Base-by-base conservation (phyloP, 371 early-diverging fungal genomes). In the Mortierella sp. region DNA sequence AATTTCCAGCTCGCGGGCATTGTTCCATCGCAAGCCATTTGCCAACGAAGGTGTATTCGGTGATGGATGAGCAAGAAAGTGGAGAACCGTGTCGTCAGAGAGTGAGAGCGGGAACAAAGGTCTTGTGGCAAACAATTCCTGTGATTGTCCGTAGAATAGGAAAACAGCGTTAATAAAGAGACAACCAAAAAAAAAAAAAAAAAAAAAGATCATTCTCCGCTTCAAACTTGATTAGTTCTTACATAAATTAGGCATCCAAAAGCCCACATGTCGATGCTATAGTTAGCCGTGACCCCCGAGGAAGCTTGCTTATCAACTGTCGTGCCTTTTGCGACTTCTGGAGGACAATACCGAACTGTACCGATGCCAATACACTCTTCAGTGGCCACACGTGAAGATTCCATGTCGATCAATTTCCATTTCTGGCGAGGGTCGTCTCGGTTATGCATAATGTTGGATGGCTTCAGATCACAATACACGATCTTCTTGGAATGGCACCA, bases 401-500 rank as follows among this genome's bases (percentile, higher is more conserved):
- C 79, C 31, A 78, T 17, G 32, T 78, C 79, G 23, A 78, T 78
- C 7, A 78, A 23, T 49, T 78, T 78, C 79, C 79, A 78, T 47
- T 72, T 68, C 28, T 69, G 79, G 0, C 79, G 73, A 10, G 79
- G 66, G n/a, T 78, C 79, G 13, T 78, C 79, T 35, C 79, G 66
- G 47, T 78, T 78, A 22, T 66, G 69, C 79, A 78, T 78, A n/a
- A 78, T 56, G 34, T 78, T 78, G n/a, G 79, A 66, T 13, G 79
- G 79, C 64, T 78, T 72, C 37, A 78, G 32, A 37, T 69, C 79
- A 54, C 79, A 78, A 34, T 72, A 78, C 3, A 78, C 79, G 53
- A 78, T 67, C 62, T 65, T 65, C 42, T 78, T 78, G 43, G 79
- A 66, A 45, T 78, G 79, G 51, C 79, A 78, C 79, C 79, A 78